A percentile compares a stretch with the other conserved stretches of the same genome.
phyloP scores from a whole-genome alignment of 352 stramenopile species.

The Pythium dissotocum region DNA sequence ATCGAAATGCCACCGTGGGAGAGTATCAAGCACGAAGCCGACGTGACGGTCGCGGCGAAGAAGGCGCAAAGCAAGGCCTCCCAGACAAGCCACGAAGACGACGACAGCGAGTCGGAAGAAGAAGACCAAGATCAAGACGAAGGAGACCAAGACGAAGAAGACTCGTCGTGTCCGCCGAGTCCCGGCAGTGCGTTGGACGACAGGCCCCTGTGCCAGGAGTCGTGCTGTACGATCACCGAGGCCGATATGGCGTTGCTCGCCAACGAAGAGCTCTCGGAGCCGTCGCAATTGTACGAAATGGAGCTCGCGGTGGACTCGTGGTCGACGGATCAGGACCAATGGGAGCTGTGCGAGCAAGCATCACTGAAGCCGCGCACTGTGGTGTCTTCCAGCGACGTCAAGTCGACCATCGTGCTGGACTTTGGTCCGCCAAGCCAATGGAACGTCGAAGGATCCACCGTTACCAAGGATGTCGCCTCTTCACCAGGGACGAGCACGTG shows the following conservation, averaged over 20 bases:
- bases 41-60: neutral
- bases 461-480: constrained; percentile 22
- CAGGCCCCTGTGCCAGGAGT: neutral
- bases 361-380: neutral
- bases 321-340: neutral
- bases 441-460: constrained; percentile 30
- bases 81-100: neutral
- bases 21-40: constrained; percentile 1
- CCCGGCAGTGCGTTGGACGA: neutral
- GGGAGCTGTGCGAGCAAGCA: neutral
- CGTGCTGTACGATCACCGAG: neutral
- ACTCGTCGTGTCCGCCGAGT: neutral
- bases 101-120: neutral
- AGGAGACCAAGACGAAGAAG: neutral
- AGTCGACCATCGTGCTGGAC: constrained; percentile 42
- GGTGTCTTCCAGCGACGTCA: neutral
- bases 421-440: constrained; percentile 56
- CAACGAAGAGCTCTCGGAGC: neutral
- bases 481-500: constrained; percentile 33
- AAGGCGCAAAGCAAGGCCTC: neutral
- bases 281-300: neutral
- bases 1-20: constrained; percentile 15
- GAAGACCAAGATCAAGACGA: neutral
- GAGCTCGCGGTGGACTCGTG: neutral
- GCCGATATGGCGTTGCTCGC: neutral